phyloP scores from a whole-genome alignment of 2,329 filamentous ascomycete species.

The Cladosporium halotolerans region DNA sequence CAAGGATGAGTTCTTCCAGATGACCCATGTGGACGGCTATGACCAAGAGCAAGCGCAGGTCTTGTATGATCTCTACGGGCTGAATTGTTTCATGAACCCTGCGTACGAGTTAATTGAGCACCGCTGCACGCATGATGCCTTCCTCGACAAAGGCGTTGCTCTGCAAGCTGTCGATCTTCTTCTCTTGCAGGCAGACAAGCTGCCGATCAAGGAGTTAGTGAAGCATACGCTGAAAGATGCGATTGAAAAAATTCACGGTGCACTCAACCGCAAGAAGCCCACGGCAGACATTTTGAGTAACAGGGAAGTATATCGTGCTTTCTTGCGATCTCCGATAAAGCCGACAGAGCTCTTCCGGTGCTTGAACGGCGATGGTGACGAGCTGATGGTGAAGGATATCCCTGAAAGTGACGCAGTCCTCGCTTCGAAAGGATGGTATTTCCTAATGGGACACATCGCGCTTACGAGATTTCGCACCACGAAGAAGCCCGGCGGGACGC shows the following conservation, averaged over 20 bases:
- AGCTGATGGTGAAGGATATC: slow-evolving; percentile 62
- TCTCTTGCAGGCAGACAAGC: slow-evolving; percentile 69
- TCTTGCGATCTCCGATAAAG: slow-evolving; percentile 76
- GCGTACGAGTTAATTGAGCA: slow-evolving; percentile 55
- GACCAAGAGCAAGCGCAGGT: slow-evolving; percentile 83
- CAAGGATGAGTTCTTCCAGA: slow-evolving; percentile 73
- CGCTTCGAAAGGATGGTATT: slow-evolving; percentile 84
- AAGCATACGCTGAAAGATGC: slow-evolving; percentile 86
- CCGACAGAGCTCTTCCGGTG: slow-evolving; percentile 73
- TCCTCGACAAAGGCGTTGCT: slow-evolving; percentile 73
- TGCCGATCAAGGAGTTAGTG: slow-evolving; percentile 83
- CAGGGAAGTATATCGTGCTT: slow-evolving; percentile 71
- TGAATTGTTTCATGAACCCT: slow-evolving; percentile 51
- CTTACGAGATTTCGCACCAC: slow-evolving; percentile 77
- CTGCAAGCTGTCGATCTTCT: slow-evolving; percentile 78
- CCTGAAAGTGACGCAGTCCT: slow-evolving; percentile 59
- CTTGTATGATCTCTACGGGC: slow-evolving; percentile 73
- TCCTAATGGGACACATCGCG: slow-evolving; percentile 79
- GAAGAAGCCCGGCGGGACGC: slow-evolving; percentile 65
- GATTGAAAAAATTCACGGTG: slow-evolving; percentile 88
- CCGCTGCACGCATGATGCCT: slow-evolving; percentile 64
- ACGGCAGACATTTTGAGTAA: slow-evolving; percentile 82
- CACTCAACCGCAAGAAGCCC: slow-evolving; percentile 70
- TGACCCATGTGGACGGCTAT: slow-evolving; percentile 71
- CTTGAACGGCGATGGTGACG: slow-evolving; percentile 68